Evolutionary conservation across 2,329 filamentous ascomycete species (phyloP), one percentile per base, ranked within the genome.

Genomic region (Exophiala mesophila): DNA sequence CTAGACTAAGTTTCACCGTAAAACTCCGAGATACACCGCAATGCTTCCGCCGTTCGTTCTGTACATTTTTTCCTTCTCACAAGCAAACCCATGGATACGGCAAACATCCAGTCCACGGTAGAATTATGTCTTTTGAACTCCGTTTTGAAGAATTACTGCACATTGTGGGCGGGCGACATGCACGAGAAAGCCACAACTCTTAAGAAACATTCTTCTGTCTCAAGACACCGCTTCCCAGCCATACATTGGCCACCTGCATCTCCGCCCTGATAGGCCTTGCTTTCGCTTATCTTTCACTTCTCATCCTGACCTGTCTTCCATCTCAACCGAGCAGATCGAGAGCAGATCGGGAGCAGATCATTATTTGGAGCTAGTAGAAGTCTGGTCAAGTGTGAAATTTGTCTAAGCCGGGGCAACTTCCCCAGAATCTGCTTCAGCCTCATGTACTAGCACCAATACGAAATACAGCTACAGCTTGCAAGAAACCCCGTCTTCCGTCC

Each of bases 261-360:
- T n/a, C n/a, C n/a, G n/a, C n/a, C n/a, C n/a, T n/a, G n/a, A n/a
- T n/a, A n/a, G n/a, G n/a, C 23, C 12, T 26, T 6, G 7, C 23
- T 26, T 34, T 34, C 32, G 32, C 32, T 34, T 34, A 34, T 34
- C 32, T 34, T 18, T 34, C 32, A 34, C 7, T n/a, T 19, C n/a
- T 6, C 32, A 18, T 6, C 20, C 23, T 26, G 23, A 6, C 12
- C 12, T 26, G 23, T 6, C 7, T 6, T 12, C 23, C 6, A 26
- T 26, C 23, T 6, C n/a, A 26, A 26, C 7, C 23, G 23, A 26
- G 23, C 12, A 26, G 23, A 26, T 26, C 23, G 12, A 26, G 23
- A 12, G 6, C 6, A 6, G 12, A 12, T 26, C 6, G 7, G 6
- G 7, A 6, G 23, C 12, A 26, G 23, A 26, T 26, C 23, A 26